Conservation (phyloP, 2,329 filamentous ascomycete species). For the Fusarium praegraminearum region DNA sequence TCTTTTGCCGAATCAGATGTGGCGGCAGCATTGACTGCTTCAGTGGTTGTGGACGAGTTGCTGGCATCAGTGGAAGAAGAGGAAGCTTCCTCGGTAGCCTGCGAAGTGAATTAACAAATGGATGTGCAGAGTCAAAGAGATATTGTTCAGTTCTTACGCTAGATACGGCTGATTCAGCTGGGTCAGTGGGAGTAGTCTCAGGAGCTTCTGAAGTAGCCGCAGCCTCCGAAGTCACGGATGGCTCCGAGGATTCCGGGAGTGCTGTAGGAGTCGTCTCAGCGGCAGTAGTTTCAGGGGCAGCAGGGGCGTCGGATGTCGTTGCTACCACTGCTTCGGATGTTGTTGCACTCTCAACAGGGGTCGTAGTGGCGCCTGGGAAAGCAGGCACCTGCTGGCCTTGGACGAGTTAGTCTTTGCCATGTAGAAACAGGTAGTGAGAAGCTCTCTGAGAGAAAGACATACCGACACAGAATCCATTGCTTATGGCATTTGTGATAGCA, state of each 20-base stretch:
- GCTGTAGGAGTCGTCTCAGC: slow-evolving; percentile 15
- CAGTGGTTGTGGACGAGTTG: slow-evolving; percentile 30
- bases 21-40: slow-evolving; percentile 27
- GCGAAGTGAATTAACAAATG: not conserved
- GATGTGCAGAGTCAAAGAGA: not conserved
- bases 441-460: slow-evolving; percentile 6
- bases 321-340: slow-evolving; percentile 17
- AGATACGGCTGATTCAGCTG: slow-evolving; percentile 11
- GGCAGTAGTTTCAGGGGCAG: slow-evolving; percentile 14
- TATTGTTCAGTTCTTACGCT: slow-evolving; percentile 31
- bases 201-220: slow-evolving; percentile 16
- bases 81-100: slow-evolving; percentile 30
- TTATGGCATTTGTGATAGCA: slow-evolving; percentile 39
- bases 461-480: slow-evolving; percentile 44
- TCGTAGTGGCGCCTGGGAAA: slow-evolving; percentile 21
- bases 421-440: not conserved
- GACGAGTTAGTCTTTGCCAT: slow-evolving; percentile 14
- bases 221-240: not conserved
- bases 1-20: slow-evolving; percentile 28
- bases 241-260: slow-evolving; percentile 12
- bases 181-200: slow-evolving; percentile 12
- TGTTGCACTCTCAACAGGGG: slow-evolving; percentile 16
- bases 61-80: slow-evolving; percentile 33
- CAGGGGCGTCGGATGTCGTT: slow-evolving; percentile 23
- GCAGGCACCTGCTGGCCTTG: slow-evolving; percentile 29